Conservation (phyloP, 805 yeast species). For the Lachancea cidri region DNA sequence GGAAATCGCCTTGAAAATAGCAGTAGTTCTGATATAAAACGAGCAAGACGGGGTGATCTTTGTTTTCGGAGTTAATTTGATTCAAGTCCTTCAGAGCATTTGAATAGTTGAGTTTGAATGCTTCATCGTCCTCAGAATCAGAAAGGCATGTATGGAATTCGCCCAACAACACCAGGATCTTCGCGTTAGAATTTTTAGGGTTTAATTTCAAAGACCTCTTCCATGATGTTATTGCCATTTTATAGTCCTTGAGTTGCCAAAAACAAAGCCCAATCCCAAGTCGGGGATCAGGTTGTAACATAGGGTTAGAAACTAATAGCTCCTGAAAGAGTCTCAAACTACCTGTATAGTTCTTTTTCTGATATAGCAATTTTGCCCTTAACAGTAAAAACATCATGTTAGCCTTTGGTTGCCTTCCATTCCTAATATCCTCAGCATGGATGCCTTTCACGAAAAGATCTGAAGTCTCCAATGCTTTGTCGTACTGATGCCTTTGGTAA, state of each 20-base stretch:
- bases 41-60: conserved; percentile 56
- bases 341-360: conserved; percentile 62
- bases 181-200: conserved; percentile 54
- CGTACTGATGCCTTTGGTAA: conserved; percentile 55
- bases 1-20: conserved; percentile 62
- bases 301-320: conserved; percentile 68
- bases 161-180: conserved; percentile 60
- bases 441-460: conserved; percentile 50
- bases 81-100: conserved; percentile 48
- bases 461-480: conserved; percentile 63
- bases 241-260: conserved; percentile 78
- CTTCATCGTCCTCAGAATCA: conserved; percentile 43
- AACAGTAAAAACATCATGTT: conserved; percentile 77
- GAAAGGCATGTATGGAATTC: conserved; percentile 59
- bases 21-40: conserved; percentile 64
- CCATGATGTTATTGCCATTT: conserved; percentile 80
- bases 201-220: conserved; percentile 66
- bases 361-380: conserved; percentile 74
- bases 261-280: conserved; percentile 92
- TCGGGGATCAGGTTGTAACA: conserved; percentile 84
- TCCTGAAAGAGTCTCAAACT: conserved; percentile 84
- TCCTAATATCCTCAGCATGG: conserved; percentile 30
- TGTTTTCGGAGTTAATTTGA: conserved; percentile 34
- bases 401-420: conserved; percentile 42
- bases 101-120: conserved; percentile 56